These are phyloP conservation scores for Helicostylum pulchrum DNA, from an alignment of 192 early-diverging fungal genomes.

Conservation along the genomic window DNA sequence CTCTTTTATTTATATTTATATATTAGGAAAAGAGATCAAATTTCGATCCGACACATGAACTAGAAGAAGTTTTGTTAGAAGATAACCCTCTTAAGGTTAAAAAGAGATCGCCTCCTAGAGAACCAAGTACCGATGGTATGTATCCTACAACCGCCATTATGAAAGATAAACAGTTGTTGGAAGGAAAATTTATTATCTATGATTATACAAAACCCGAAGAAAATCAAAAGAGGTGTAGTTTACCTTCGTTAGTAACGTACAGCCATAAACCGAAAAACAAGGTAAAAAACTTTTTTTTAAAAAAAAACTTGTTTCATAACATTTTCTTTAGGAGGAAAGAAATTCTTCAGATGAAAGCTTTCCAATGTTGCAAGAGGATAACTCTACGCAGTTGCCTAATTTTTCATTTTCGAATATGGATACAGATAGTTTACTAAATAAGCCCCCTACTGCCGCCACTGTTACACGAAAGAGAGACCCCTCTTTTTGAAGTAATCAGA, in stretches of 20 bases:
- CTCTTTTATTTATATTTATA: background rate
- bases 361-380: no score
- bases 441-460: no score
- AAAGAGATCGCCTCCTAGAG: slow-evolving; percentile 48
- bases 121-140: slow-evolving; percentile 29
- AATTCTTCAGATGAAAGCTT: slow-evolving; percentile 8
- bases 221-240: background rate
- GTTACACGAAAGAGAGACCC: no score
- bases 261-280: background rate
- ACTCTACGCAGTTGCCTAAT: no score
- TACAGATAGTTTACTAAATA: no score
- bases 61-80: slow-evolving; percentile 96
- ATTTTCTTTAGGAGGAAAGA: background rate
- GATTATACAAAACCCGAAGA: slow-evolving; percentile 63
- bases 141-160: slow-evolving; percentile 31
- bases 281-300: background rate
- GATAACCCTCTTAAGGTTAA: slow-evolving; percentile 89
- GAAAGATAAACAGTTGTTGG: slow-evolving; percentile 48
- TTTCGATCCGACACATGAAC: slow-evolving; percentile 94
- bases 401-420: no score
- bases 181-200: slow-evolving; percentile 73
- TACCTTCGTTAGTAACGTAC: background rate
- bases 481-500: no score
- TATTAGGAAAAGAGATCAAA: slow-evolving; percentile 78
- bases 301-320: background rate